Conservation (phyloP, 2,329 filamentous ascomycete species). For the Verticillium zaregamsianum region DNA sequence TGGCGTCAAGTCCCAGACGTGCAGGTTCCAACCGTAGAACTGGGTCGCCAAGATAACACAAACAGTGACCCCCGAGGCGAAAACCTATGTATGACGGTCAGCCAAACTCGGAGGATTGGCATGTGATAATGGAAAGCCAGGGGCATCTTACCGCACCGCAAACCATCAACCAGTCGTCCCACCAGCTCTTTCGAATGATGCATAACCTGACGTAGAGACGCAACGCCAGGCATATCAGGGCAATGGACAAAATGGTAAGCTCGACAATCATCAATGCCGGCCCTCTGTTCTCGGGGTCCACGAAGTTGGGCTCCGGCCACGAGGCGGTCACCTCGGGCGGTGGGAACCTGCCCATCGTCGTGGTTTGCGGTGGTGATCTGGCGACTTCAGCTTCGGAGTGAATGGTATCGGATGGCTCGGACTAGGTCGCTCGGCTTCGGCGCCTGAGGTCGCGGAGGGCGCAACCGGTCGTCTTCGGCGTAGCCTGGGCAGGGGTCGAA, state of each 20-base stretch:
- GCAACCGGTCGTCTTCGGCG: neutral
- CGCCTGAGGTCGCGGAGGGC: neutral
- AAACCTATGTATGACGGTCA: slow-evolving; percentile 19
- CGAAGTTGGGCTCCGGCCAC: slow-evolving; percentile 35
- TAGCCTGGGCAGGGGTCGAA: neutral
- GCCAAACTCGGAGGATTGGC: neutral
- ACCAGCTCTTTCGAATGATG: slow-evolving; percentile 26
- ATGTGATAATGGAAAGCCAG: neutral
- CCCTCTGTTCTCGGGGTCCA: slow-evolving; percentile 31
- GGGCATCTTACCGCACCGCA: slow-evolving; percentile 25
- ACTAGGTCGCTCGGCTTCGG: neutral
- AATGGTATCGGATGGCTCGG: neutral
- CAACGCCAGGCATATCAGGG: slow-evolving; percentile 26
- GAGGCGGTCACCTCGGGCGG: slow-evolving; percentile 27
- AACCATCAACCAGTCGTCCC: slow-evolving; percentile 39
- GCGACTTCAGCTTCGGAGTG: neutral
- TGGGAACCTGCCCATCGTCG: slow-evolving; percentile 27
- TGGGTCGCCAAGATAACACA: slow-evolving; percentile 29
- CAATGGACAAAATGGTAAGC: slow-evolving; percentile 26
- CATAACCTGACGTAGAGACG: slow-evolving; percentile 32
- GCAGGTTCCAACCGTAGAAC: slow-evolving; percentile 31
- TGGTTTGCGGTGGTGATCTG: neutral
- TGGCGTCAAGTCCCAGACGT: slow-evolving; percentile 30
- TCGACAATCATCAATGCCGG: slow-evolving; percentile 32
- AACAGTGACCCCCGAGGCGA: slow-evolving; percentile 25